phyloP scores from a whole-genome alignment of 192 early-diverging fungal species.

The Spinellus fusiger region DNA sequence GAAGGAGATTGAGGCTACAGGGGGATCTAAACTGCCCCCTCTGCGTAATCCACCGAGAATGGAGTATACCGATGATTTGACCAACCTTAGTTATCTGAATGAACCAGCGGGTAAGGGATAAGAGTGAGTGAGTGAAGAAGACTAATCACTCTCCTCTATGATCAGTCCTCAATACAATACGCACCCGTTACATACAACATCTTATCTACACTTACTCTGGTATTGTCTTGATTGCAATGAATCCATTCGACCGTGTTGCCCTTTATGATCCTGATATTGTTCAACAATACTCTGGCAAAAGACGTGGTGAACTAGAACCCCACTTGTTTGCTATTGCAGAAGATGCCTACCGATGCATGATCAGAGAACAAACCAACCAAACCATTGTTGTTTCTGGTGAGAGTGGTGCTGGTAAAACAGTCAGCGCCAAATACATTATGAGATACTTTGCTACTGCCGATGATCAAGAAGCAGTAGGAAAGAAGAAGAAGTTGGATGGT shows the following conservation, averaged over 20 bases:
- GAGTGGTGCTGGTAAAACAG: constrained; percentile 96
- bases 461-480: constrained; percentile 49
- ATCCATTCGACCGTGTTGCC: constrained; percentile 84
- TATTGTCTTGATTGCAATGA: constrained; percentile 96
- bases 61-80: constrained; percentile 86
- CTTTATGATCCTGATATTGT: constrained; percentile 91
- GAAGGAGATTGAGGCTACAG: constrained; percentile 57
- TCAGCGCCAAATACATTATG: constrained; percentile 97
- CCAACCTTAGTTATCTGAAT: constrained; percentile 89
- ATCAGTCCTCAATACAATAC: constrained; percentile 87
- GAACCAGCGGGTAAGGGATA: constrained; percentile 63
- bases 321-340: constrained; percentile 99
- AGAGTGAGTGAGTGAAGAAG: too few species aligned
- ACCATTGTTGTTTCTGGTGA: constrained; percentile 98
- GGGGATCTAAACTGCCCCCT: constrained; percentile 77
- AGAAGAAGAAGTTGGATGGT: constrained; percentile 38
- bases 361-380: constrained; percentile 88
- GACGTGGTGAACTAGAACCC: constrained; percentile 91
- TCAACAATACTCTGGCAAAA: constrained; percentile 87
- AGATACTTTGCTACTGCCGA: constrained; percentile 87
- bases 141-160: neutral
- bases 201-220: constrained; percentile 99
- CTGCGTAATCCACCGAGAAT: constrained; percentile 89
- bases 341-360: constrained; percentile 95
- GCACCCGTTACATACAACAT: constrained; percentile 81